Conservation (phyloP, 345 rosid species). For the Carallia brachiata region DNA sequence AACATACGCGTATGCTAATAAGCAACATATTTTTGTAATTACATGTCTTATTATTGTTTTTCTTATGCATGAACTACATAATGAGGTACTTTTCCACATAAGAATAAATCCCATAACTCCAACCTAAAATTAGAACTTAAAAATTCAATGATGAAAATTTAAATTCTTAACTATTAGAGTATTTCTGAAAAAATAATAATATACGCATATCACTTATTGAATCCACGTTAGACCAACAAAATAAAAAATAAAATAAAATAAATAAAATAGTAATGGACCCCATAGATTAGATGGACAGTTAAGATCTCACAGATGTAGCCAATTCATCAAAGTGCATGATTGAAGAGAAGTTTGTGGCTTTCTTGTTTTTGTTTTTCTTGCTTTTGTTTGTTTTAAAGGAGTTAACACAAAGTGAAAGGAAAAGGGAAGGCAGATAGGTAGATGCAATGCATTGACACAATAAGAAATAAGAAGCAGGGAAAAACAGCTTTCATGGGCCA, state of each 20-base stretch:
- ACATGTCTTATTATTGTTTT: too few species aligned
- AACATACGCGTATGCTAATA: too few species aligned
- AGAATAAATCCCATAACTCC: too few species aligned
- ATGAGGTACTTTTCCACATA: too few species aligned
- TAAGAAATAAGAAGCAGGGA: constrained; percentile 32
- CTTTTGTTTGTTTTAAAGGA: constrained; percentile 5
- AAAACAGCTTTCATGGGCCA: constrained; percentile 69
- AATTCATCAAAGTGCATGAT: constrained; percentile 53
- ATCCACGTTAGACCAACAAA: constrained; percentile 9
- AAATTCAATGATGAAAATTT: too few species aligned
- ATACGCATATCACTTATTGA: constrained; percentile 2
- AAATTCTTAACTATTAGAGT: too few species aligned
- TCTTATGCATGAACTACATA: too few species aligned
- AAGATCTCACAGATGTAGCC: constrained; percentile 47
- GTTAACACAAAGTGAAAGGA: not conserved
- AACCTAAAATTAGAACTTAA: too few species aligned
- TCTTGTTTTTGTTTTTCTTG: not conserved
- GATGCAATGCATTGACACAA: constrained; percentile 53
- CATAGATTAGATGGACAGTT: constrained; percentile 21
- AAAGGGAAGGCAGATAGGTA: constrained; percentile 32
- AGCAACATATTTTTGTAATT: too few species aligned
- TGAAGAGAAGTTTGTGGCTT: constrained; percentile 22
- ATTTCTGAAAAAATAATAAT: not conserved
- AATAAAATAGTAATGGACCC: constrained; percentile 21
- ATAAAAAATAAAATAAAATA: not conserved